Evolutionary conservation across 2,329 filamentous ascomycete species (phyloP), one percentile per base, ranked within the genome.

Genomic region (Chlorencoelia australis): DNA sequence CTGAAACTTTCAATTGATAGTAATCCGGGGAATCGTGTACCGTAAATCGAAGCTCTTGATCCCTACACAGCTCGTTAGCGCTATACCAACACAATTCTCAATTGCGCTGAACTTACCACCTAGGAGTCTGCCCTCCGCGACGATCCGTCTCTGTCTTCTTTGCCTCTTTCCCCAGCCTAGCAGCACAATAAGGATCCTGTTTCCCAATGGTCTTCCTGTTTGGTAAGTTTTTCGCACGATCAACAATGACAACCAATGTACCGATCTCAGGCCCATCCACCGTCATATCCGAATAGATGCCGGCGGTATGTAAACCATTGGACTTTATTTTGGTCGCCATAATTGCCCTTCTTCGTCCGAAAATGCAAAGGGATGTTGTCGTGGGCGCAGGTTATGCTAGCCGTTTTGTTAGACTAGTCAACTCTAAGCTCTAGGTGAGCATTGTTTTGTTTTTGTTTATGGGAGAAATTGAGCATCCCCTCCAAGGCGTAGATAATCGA

Each of bases 201-300:
- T 98, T 98, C 38, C 91, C 91, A 68, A 98, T 95, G 5, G 87
- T 91, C 67, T 94, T 94, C 50, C 87, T 69, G 63, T 98, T 98
- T 33, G 91, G 91, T 49, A 98, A 66, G 59, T 98, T 98, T 73
- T 94, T 96, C 35, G 88, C 91, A 49, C 88, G 75, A 64, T 98
- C 91, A 54, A 96, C 76, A 52, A 98, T 80, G 39, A 87, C 73
- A 30, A 98, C 86, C 50, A 98, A 68, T 2, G 88, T 96, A 49
- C 91, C 91, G 54, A 98, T 95, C 42, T 84, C 71, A 3, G 91
- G 89, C 1, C 91, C 91, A 58, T 96, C 89, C 39, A 94, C 75
- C 14, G 79, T 84, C 79, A 94, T 87, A 63, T 95, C 88, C 33
- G 88, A 83, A 62, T 84, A 95, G 59, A 95, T 94, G 55, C 89